Conservation (phyloP, 2,329 filamentous ascomycete genomes). For the Aspergillus spinulosporus region DNA sequence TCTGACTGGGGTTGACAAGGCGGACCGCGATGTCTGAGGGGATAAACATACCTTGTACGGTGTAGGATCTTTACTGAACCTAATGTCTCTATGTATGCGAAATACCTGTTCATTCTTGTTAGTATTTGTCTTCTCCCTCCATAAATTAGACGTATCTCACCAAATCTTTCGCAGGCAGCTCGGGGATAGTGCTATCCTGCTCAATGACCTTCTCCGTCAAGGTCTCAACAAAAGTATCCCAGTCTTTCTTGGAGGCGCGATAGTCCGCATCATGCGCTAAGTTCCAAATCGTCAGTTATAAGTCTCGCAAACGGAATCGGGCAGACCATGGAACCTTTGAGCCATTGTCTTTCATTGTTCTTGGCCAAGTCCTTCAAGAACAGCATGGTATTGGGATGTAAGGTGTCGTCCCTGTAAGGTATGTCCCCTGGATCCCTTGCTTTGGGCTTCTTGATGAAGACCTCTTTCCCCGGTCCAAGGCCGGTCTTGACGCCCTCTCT, state of each 20-base stretch:
- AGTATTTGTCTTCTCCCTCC: slow-evolving; percentile 11
- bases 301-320: neutral
- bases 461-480: slow-evolving; percentile 59
- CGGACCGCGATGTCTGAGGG: neutral
- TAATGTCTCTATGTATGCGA: slow-evolving; percentile 81
- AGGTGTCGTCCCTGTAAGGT: slow-evolving; percentile 57
- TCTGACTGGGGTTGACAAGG: neutral
- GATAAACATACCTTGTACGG: slow-evolving; percentile 72
- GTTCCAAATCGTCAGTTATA: slow-evolving; percentile 13
- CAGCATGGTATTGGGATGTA: slow-evolving; percentile 64
- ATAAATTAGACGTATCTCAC: slow-evolving; percentile 41
- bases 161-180: slow-evolving; percentile 81
- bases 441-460: slow-evolving; percentile 64
- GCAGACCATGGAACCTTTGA: slow-evolving; percentile 55
- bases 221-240: slow-evolving; percentile 72
- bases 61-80: slow-evolving; percentile 80
- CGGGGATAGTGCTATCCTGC: slow-evolving; percentile 78
- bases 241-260: slow-evolving; percentile 75
- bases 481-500: slow-evolving; percentile 56
- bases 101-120: slow-evolving; percentile 57
- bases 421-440: slow-evolving; percentile 59
- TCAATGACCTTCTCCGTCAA: slow-evolving; percentile 70
- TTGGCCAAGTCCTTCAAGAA: slow-evolving; percentile 60
- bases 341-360: slow-evolving; percentile 64
- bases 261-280: slow-evolving; percentile 78